A percentile compares a stretch with the other conserved stretches of the same genome.
Evolutionary conservation across 345 rosid genomes (phyloP).

Genomic region (Acer campestre): DNA sequence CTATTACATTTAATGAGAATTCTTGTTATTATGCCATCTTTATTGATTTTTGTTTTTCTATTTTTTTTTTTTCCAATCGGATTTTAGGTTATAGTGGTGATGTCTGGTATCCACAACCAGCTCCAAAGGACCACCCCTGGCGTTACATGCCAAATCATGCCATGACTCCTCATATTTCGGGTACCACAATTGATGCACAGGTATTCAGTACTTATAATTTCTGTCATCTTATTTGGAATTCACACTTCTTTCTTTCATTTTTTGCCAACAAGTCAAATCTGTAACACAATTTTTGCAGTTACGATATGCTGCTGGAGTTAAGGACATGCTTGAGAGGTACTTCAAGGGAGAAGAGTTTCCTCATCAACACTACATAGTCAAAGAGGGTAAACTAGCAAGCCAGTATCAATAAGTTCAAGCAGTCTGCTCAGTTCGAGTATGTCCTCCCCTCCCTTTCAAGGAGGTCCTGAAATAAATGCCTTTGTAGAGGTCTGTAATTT

Average conservation of each 20-base stretch:
- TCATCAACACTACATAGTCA: constrained; percentile 75
- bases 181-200: constrained; percentile 96
- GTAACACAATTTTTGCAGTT: constrained; percentile 43
- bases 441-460: background rate
- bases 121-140: constrained; percentile 99
- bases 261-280: constrained; percentile 10
- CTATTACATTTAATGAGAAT: background rate
- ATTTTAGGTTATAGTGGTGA: constrained; percentile 86
- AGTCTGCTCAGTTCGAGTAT: background rate
- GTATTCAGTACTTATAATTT: constrained; percentile 30
- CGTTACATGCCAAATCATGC: constrained; percentile 98
- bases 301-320: constrained; percentile 85
- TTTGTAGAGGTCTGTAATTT: background rate
- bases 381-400: constrained; percentile 76
- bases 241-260: background rate
- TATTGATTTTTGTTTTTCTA: background rate
- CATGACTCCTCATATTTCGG: constrained; percentile 97
- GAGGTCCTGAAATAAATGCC: background rate
- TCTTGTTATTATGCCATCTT: background rate
- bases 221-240: background rate
- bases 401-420: constrained; percentile 60
- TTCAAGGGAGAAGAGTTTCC: constrained; percentile 94
- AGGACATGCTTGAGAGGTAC: constrained; percentile 92
- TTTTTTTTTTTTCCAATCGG: background rate
- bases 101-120: constrained; percentile 94